These are phyloP conservation scores for Phytophthora citricola DNA, from an alignment of 352 stramenopile species.

Conservation along the genomic window DNA sequence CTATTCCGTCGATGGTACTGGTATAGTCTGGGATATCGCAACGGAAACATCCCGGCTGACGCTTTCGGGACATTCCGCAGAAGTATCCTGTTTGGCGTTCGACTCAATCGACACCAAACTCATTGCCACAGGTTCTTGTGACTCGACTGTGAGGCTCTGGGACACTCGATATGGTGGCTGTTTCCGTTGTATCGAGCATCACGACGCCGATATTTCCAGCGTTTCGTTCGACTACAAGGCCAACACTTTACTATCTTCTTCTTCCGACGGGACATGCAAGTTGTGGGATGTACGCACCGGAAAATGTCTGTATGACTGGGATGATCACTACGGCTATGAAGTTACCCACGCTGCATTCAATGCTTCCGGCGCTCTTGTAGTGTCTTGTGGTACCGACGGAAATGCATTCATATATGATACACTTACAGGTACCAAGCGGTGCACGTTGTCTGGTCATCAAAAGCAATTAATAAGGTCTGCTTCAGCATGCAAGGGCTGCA, in stretches of 20 bases:
- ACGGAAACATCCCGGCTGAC: constrained; percentile 51
- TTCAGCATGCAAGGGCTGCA: constrained; percentile 79
- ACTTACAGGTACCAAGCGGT: constrained; percentile 62
- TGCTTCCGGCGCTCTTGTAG: constrained; percentile 68
- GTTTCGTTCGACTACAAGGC: constrained; percentile 69
- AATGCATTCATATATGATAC: constrained; percentile 77
- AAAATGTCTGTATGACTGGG: constrained; percentile 69
- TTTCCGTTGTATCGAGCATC: constrained; percentile 72
- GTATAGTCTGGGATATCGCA: constrained; percentile 71
- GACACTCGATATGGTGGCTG: constrained; percentile 72
- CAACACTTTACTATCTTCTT: constrained; percentile 62
- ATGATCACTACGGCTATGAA: constrained; percentile 54
- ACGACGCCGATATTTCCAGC: constrained; percentile 65
- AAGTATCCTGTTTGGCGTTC: constrained; percentile 77
- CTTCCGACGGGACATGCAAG: constrained; percentile 64
- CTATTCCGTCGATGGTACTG: constrained; percentile 75
- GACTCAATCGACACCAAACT: constrained; percentile 47
- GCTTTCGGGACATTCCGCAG: constrained; percentile 62
- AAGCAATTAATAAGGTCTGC: constrained; percentile 51
- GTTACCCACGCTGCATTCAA: constrained; percentile 70
- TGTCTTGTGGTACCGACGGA: constrained; percentile 56
- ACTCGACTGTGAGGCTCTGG: constrained; percentile 77
- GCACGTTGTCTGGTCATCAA: constrained; percentile 52
- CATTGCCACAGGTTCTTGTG: constrained; percentile 67
- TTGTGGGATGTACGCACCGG: constrained; percentile 74